phyloP scores from a whole-genome alignment of 352 stramenopile genomes.

The Elongisporangium anandrum region DNA sequence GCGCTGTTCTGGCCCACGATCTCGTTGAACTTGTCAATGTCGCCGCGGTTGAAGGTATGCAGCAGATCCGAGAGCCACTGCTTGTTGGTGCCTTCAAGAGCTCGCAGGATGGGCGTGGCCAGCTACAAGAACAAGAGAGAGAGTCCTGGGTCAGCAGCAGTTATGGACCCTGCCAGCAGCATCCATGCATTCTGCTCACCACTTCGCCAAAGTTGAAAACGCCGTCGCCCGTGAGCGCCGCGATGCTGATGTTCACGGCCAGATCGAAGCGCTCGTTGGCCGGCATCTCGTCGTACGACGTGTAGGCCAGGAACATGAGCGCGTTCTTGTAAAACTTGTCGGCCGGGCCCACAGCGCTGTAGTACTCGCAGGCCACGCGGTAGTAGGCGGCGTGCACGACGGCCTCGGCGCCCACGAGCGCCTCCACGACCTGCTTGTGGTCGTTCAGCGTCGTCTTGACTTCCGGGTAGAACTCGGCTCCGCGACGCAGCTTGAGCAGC shows the following conservation, averaged over 20 bases:
- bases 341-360: conserved; percentile 85
- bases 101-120: conserved; percentile 90
- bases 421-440: conserved; percentile 72
- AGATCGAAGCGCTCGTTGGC: conserved; percentile 79
- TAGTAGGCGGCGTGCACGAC: conserved; percentile 94
- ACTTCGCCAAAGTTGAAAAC: conserved; percentile 99
- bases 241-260: conserved; percentile 93
- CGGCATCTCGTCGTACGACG: conserved; percentile 87
- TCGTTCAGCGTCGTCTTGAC: conserved; percentile 72
- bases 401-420: conserved; percentile 81
- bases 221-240: conserved; percentile 94
- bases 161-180: not conserved
- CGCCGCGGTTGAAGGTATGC: conserved; percentile 91
- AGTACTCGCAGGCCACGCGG: conserved; percentile 91
- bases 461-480: conserved; percentile 42
- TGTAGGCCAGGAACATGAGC: conserved; percentile 96
- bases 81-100: conserved; percentile 88
- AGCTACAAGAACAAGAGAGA: conserved; percentile 33
- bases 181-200: conserved; percentile 31
- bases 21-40: conserved; percentile 94
- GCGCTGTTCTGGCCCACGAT: conserved; percentile 70
- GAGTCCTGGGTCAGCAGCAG: conserved; percentile 1
- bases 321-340: conserved; percentile 96
- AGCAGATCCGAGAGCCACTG: conserved; percentile 95
- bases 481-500: conserved; percentile 64